Evolutionary conservation across 2,329 filamentous ascomycete species (phyloP).

Genomic region (Beauveria sp.): DNA sequence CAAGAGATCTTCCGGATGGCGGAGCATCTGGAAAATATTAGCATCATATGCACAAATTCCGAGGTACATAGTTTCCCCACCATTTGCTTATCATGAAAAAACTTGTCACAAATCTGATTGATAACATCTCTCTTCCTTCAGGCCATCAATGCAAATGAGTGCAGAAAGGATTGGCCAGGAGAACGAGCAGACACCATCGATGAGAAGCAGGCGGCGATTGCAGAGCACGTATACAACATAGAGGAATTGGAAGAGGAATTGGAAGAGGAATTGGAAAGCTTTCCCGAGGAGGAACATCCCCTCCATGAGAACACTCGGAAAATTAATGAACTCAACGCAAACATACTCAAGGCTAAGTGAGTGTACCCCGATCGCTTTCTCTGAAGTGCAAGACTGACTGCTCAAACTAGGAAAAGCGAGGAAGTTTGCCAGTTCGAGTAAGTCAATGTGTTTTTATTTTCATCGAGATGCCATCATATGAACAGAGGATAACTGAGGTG

Average conservation of each 20-base stretch:
- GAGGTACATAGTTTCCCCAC: constrained; percentile 23
- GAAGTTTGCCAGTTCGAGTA: constrained; percentile 18
- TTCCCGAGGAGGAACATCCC: neutral
- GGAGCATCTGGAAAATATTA: constrained; percentile 27
- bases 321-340: neutral
- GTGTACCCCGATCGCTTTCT: neutral
- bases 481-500: constrained; percentile 23
- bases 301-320: neutral
- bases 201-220: neutral
- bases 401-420: neutral
- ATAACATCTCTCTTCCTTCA: constrained; percentile 10
- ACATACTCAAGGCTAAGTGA: neutral
- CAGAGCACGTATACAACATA: neutral
- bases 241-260: constrained; percentile 4
- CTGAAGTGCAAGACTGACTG: neutral
- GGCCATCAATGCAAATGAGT: constrained; percentile 27
- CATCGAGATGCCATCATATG: neutral
- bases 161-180: constrained; percentile 24
- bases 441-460: constrained; percentile 8
- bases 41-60: constrained; percentile 36
- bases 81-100: neutral
- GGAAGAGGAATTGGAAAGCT: no score
- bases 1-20: constrained; percentile 33
- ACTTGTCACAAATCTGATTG: neutral
- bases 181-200: constrained; percentile 14